These are phyloP conservation scores for Aegilops bicornis DNA, from an alignment of 176 grass and related monocot species.

Conservation along the genomic window DNA sequence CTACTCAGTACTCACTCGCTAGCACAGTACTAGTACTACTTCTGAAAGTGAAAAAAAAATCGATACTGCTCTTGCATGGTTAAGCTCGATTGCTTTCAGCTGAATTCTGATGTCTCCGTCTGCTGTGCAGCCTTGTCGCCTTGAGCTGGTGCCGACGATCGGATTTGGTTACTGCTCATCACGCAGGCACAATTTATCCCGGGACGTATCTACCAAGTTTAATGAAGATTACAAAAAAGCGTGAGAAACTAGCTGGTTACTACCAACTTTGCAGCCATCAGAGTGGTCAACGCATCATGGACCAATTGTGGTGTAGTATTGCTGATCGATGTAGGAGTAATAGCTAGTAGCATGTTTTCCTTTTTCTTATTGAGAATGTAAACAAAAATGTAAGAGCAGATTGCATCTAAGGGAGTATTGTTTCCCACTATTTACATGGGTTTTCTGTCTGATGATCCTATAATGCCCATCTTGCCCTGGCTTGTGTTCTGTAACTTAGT, in stretches of 20 bases:
- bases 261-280: not conserved
- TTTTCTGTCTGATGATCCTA: too few species aligned
- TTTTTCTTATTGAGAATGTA: not conserved
- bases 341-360: not conserved
- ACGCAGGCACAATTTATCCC: not conserved
- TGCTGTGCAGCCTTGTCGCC: not conserved
- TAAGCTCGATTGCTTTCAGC: not conserved
- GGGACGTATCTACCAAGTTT: not conserved
- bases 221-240: not conserved
- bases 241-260: not conserved
- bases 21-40: too few species aligned
- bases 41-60: not conserved
- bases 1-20: not conserved
- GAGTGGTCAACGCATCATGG: not conserved
- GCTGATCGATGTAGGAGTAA: not conserved
- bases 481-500: not conserved
- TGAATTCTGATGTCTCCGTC: not conserved
- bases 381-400: not conserved
- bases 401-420: not conserved
- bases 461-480: not conserved
- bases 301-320: not conserved
- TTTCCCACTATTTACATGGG: not conserved
- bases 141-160: not conserved
- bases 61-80: not conserved
- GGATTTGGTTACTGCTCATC: not conserved